Conservation (phyloP, 139 green algal species). For the Raphidocelis subcapitata region DNA sequence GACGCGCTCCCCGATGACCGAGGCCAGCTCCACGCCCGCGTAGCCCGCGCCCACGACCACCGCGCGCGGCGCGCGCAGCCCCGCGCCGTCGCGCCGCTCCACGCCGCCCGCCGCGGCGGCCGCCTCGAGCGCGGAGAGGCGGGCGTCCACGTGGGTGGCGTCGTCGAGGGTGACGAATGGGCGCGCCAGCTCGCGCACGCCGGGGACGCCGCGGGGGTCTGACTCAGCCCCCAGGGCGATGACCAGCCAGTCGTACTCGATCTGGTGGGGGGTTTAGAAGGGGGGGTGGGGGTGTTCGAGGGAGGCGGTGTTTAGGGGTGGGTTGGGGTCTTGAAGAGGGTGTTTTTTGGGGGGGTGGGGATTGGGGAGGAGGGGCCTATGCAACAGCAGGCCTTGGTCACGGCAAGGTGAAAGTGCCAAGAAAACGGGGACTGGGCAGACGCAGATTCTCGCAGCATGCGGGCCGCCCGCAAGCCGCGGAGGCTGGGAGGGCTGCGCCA, state of each 20-base stretch:
- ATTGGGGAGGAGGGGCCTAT: too few relatives aligned
- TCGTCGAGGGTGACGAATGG: constrained; percentile 85
- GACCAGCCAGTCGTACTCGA: constrained; percentile 93
- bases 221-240: constrained; percentile 71
- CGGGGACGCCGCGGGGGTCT: constrained; percentile 64
- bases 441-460: too few relatives aligned
- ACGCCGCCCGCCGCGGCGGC: background rate
- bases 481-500: too few relatives aligned
- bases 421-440: too few relatives aligned
- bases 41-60: constrained; percentile 90
- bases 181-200: constrained; percentile 78
- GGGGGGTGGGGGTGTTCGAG: background rate
- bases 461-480: too few relatives aligned
- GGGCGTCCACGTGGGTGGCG: constrained; percentile 11
- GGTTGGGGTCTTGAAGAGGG: background rate
- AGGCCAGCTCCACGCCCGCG: constrained; percentile 89
- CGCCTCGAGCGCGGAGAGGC: constrained; percentile 45
- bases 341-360: too few relatives aligned
- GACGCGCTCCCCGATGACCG: constrained; percentile 70
- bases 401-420: too few relatives aligned
- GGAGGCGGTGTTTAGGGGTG: background rate
- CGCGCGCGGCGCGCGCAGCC: constrained; percentile 29
- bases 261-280: background rate
- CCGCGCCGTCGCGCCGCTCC: background rate
- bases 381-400: too few relatives aligned